Conservation (phyloP, 2,329 filamentous ascomycete genomes). For the Bisporella sp. region DNA sequence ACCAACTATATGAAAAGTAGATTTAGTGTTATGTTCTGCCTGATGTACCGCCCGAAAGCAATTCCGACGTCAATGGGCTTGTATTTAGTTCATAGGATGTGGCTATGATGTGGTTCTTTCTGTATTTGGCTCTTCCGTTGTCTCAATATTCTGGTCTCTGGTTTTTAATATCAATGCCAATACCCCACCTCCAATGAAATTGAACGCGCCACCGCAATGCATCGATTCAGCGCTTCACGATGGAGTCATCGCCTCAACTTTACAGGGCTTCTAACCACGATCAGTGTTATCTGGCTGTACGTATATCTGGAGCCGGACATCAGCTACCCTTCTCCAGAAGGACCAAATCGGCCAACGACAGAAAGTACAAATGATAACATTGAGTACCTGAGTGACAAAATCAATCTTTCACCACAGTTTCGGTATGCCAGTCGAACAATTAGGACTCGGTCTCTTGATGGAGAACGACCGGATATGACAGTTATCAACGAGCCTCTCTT, state of each 20-base stretch:
- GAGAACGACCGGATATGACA: neutral
- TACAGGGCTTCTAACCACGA: neutral
- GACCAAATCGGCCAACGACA: neutral
- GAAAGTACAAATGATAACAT: neutral
- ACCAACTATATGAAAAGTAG: too few species aligned
- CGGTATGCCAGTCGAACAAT: neutral
- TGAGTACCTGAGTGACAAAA: neutral
- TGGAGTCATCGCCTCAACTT: neutral
- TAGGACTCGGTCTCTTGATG: neutral
- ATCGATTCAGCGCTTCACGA: neutral
- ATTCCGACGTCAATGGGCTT: too few species aligned
- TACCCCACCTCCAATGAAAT: too few species aligned
- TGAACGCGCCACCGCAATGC: neutral
- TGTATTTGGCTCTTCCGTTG: too few species aligned
- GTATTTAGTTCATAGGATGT: too few species aligned
- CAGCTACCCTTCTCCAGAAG: neutral
- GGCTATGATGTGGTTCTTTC: too few species aligned
- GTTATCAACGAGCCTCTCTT: neutral
- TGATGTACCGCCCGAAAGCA: too few species aligned
- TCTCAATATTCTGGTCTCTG: too few species aligned
- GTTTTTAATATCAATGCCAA: too few species aligned
- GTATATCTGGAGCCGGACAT: neutral
- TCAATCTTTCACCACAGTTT: neutral
- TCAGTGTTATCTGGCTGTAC: neutral
- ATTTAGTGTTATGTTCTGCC: too few species aligned